Base-by-base conservation (phyloP, 257 asterid species). In the Capsicum chinense region DNA sequence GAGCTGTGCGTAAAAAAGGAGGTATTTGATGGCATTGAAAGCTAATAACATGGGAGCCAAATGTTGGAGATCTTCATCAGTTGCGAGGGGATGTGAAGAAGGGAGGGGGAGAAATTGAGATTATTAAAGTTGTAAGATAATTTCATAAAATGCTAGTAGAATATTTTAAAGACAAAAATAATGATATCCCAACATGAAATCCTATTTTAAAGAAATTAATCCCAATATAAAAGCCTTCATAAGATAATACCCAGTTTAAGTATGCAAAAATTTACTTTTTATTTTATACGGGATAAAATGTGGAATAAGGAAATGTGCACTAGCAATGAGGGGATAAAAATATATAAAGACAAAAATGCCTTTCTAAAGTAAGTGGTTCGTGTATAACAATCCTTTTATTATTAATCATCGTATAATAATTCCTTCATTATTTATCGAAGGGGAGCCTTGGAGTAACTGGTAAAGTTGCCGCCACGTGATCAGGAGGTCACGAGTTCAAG, bases 11-110 rank as follows among this genome's bases (percentile, higher is more conserved):
- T 26, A 42, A 69, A 56, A 69, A 33, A 17, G 35, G 79, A 69
- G 56, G 54, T 69, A 16, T 69, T 69, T 69, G 79, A 33, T 39
- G 21, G 56, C 33, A 69, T 39, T 42, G 56, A 5, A 69, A 69
- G 56, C 56, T 39, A 69, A 16, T 69, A 42, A 69, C 7, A 69
- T 69, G 56, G 79, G 33, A 69, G 33, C 16, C 33, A 39, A 69
- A 69, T 16, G 50, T 69, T 69, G 79, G 56, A 69, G 79, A 39
- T 69, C 3, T 69, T 69, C 79, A 39, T 69, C 78, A 68, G 54
- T 68, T 42, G 79, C n/a, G 56, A 67, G 33, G 13, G 8, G 79
- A 26, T 42, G 56, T 13, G 56, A 12, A 15, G 54, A 68, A 39
- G 21, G 76, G 54, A 68, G 54, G 13, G 76, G 52, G 78, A 42